Conservation (phyloP, 176 grass and related monocot genomes). For the Triticum aestivum region DNA sequence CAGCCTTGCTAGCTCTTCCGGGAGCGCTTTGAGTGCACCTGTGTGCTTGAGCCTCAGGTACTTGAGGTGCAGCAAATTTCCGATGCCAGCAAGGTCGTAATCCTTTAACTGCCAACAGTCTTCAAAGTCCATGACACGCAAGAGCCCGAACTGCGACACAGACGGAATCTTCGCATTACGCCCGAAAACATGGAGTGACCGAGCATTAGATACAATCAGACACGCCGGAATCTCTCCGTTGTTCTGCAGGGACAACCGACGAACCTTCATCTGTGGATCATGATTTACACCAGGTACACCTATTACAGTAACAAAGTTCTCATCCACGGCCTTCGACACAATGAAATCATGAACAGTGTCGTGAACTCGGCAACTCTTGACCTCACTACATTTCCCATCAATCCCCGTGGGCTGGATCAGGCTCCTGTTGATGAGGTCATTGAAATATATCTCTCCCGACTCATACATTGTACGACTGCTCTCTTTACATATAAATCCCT, state of each 20-base stretch:
- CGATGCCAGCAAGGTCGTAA: neutral
- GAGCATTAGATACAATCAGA: neutral
- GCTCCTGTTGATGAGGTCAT: constrained; percentile 23
- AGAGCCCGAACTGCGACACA: neutral
- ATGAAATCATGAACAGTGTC: constrained; percentile 32
- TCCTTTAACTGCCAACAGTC: neutral
- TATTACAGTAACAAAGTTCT: constrained; percentile 32
- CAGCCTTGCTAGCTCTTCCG: neutral
- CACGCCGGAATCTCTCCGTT: neutral
- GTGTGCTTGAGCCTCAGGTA: neutral
- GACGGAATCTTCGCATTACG: neutral
- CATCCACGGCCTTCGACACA: constrained; percentile 17
- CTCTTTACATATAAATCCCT: no score
- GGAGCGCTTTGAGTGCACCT: neutral
- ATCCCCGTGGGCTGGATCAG: constrained; percentile 17
- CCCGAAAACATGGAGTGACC: neutral
- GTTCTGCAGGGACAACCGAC: neutral
- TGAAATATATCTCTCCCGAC: constrained; percentile 8
- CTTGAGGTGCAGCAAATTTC: neutral
- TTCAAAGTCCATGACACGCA: constrained; percentile 14
- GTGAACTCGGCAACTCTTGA: constrained; percentile 21
- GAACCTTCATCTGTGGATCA: neutral
- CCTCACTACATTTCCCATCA: neutral
- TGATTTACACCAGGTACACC: neutral
- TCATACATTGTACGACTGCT: neutral